phyloP scores from a whole-genome alignment of 2,329 filamentous ascomycete species.

The Helminthosporium solani region DNA sequence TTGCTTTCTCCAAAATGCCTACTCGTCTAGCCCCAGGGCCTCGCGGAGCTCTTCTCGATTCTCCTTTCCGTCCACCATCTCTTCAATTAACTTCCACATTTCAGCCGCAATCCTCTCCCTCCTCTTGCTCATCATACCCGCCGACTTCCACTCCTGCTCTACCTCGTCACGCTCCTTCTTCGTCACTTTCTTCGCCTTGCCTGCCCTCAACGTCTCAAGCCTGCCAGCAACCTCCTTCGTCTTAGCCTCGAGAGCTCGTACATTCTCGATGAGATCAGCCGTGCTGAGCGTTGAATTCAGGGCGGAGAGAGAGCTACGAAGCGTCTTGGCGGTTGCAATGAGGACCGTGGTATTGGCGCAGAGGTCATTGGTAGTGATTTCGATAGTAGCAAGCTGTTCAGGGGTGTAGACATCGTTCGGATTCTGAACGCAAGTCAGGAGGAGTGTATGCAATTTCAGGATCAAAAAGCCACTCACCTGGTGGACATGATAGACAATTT shows the following conservation, averaged over 20 bases:
- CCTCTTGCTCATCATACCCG: slow-evolving; percentile 39
- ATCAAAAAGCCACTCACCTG: slow-evolving; percentile 38
- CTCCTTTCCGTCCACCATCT: slow-evolving; percentile 50
- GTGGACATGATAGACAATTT: slow-evolving; percentile 60
- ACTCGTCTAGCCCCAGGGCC: slow-evolving; percentile 40
- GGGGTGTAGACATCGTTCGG: slow-evolving; percentile 50
- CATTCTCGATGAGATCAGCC: slow-evolving; percentile 49
- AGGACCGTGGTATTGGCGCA: slow-evolving; percentile 48
- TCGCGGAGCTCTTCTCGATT: slow-evolving; percentile 54
- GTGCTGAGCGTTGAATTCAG: slow-evolving; percentile 54
- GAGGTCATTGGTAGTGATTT: slow-evolving; percentile 51
- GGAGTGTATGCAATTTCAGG: not conserved
- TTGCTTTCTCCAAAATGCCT: no score
- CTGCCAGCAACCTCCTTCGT: slow-evolving; percentile 44
- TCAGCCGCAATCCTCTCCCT: slow-evolving; percentile 53
- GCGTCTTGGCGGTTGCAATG: slow-evolving; percentile 50
- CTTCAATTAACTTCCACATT: slow-evolving; percentile 54
- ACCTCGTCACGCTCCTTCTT: slow-evolving; percentile 51
- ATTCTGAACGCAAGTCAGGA: slow-evolving; percentile 41
- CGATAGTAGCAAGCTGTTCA: slow-evolving; percentile 52
- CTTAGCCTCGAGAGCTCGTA: slow-evolving; percentile 49
- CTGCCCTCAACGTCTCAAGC: slow-evolving; percentile 45
- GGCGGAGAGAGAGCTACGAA: slow-evolving; percentile 50
- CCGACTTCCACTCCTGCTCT: slow-evolving; percentile 50
- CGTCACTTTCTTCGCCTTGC: slow-evolving; percentile 49